Conservation (phyloP, 129 eudicot species). For the Flaveria robusta region DNA sequence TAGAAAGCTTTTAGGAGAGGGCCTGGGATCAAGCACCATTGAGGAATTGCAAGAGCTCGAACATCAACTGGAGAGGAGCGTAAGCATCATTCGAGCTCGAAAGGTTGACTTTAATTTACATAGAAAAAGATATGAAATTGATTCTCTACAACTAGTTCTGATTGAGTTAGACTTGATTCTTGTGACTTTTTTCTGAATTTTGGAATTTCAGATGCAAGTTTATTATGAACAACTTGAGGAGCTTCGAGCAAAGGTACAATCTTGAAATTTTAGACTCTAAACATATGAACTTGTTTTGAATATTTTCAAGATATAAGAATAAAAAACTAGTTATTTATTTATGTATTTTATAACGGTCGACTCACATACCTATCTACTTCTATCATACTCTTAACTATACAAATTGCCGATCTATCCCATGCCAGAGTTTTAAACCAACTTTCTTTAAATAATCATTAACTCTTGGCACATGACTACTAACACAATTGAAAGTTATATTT, state of each 20-base stretch:
- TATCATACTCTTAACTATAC: too few relatives aligned
- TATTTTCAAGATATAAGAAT: too few relatives aligned
- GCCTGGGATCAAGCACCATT: conserved; percentile 55
- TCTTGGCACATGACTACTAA: too few relatives aligned
- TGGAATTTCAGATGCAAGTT: conserved; percentile 58
- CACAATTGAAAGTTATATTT: too few relatives aligned
- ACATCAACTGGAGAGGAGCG: conserved; percentile 69
- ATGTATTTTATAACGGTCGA: too few relatives aligned
- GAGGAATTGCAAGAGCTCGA: conserved; percentile 75
- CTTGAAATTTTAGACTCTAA: background rate
- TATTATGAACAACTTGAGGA: conserved; percentile 66
- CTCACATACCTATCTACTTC: too few relatives aligned
- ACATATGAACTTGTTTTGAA: too few relatives aligned
- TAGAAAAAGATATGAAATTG: background rate
- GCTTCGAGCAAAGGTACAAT: conserved; percentile 64
- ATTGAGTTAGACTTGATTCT: background rate
- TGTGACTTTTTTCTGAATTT: conserved; percentile 6
- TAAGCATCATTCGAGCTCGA: conserved; percentile 61
- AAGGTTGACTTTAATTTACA: conserved; percentile 45
- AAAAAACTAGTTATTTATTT: too few relatives aligned
- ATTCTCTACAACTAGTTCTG: background rate
- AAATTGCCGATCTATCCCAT: too few relatives aligned
- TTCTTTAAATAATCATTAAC: too few relatives aligned
- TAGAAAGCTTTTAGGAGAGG: conserved; percentile 82
- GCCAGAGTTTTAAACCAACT: too few relatives aligned